phyloP scores from a whole-genome alignment of 1,284 basidiomycete species.

The Apiotrichum siamense region DNA sequence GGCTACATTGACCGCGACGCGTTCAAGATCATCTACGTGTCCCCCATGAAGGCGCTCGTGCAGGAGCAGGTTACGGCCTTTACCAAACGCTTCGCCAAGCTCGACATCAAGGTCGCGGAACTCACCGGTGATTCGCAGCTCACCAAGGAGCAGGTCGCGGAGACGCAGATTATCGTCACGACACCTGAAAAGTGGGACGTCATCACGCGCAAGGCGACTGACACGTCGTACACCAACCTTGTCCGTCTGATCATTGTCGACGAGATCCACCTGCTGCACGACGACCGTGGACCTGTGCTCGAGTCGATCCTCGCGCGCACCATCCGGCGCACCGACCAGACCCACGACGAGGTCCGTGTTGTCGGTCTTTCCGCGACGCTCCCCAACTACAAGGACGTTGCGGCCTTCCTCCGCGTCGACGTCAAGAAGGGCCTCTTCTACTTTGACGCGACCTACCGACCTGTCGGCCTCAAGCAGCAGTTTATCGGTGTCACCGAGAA shows the following conservation, averaged over 20 bases:
- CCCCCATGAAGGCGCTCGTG: constrained; percentile 97
- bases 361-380: constrained; percentile 94
- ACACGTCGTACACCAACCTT: constrained; percentile 94
- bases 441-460: constrained; percentile 90
- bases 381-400: constrained; percentile 98
- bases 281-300: constrained; percentile 95
- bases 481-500: constrained; percentile 98
- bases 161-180: constrained; percentile 98
- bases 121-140: constrained; percentile 96
- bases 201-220: constrained; percentile 95
- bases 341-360: constrained; percentile 81
- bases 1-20: constrained; percentile 80
- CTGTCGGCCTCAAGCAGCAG: constrained; percentile 91
- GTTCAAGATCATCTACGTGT: constrained; percentile 98
- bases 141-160: constrained; percentile 94
- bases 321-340: constrained; percentile 92
- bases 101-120: constrained; percentile 85
- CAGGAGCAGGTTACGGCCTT: constrained; percentile 98
- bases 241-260: constrained; percentile 96
- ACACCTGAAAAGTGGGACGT: constrained; percentile 99
- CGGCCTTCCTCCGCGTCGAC: constrained; percentile 93
- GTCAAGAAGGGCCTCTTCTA: constrained; percentile 89
- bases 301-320: constrained; percentile 89
- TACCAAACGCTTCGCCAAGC: constrained; percentile 68
- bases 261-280: constrained; percentile 95